Base-by-base conservation (phyloP, 768 basidiomycete species). In the Serendipita sp. region DNA sequence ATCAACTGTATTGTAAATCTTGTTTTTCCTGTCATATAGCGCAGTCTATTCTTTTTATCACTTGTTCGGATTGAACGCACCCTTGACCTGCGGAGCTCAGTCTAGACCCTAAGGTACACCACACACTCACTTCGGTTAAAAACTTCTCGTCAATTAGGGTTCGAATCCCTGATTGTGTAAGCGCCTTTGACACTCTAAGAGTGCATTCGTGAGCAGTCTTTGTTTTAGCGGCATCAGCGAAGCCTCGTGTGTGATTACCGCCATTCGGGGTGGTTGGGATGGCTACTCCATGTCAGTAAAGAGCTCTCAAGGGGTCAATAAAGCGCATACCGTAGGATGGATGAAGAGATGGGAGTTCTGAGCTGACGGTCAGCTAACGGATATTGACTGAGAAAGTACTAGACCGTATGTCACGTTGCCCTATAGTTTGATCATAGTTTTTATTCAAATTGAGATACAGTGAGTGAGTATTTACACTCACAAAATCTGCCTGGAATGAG, bases 371-470 rank as follows among this genome's bases (percentile, higher is more conserved):
- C 53, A 42, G 48, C 63, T n/a, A 61, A 22, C 20, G 3, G 38
- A 22, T 30, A n/a, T 48, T 43, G 53, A 13, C 26, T 17, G 56
- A 50, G 33, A 65, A 65, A 62, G 81, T 75, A 7, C 7, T 14
- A 69, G 69, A 88, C 88, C 81, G 66, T 90, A 87, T 3, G 82
- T 84, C 26, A 90, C 75, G 69, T 89, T 88, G 26, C 86, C 86
- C 86, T 87, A 60, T 61, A 62, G 63, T 38, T 38, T 14, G 14
- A 31, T 22, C 41, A 30, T 60, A 13, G 51, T 60, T 11, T 33
- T 33, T 26, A 31, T 65, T 7, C 64, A 9, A 61, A 30, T 24
- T 2, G 42, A 11, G 63, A n/a, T 51, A 13, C 43, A 38, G 31
- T 7, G 24, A 58, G 42, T 41, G 34, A 38, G 30, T 42, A 38